Evolutionary conservation across 2,329 filamentous ascomycete species (phyloP), one percentile per base, ranked within the genome.

Genomic region (Phyllosticta capitalensis): DNA sequence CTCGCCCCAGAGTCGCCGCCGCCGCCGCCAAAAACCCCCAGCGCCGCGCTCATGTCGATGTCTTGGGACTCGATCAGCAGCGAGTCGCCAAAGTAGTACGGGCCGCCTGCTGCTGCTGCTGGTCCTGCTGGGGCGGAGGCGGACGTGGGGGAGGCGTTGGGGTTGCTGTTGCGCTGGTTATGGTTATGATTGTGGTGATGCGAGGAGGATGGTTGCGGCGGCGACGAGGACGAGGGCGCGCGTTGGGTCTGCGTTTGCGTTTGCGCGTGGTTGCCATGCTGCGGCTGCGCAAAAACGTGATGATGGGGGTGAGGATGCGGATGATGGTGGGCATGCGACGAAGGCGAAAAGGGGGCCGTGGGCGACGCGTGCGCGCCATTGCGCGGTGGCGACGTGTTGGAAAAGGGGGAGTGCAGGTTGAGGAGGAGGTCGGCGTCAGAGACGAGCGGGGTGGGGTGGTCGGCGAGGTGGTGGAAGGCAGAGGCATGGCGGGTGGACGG

Each of bases 61-160:
- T 92, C 87, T 63, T 89, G 87, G 61, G 83, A 87, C 68, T 90
- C 84, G 64, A 92, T 89, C 62, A 88, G 85, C 73, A 91, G 86
- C 30, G 30, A 38, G 61, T 78, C 74, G 4, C 74, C 74, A 53
- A 78, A 71, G 50, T 10, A 38, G 30, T 38, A 38, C 9, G 30
- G 17, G 9, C 30, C 30, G 10, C 10, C 9, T 7, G 9, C 30
- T 9, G 30, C 30, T 1, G 10, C 30, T 1, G 30, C 5, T 12
- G 30, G 30, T n/a, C n/a, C n/a, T n/a, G n/a, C n/a, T n/a, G n/a
- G 68, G 68, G 10, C 64, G 61, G 53, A 24, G 21, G 5, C 38
- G 28, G 22, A 21, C 21, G 21, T 33, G 52, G 19, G 9, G 38
- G 19, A 9, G 70, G 58, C 60, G 69, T 68, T 22, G 61, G 66